Evolutionary conservation across 768 basidiomycete species (phyloP), one percentile per base, ranked within the genome.

Genomic region (Strobilomyces echinocephalus): DNA sequence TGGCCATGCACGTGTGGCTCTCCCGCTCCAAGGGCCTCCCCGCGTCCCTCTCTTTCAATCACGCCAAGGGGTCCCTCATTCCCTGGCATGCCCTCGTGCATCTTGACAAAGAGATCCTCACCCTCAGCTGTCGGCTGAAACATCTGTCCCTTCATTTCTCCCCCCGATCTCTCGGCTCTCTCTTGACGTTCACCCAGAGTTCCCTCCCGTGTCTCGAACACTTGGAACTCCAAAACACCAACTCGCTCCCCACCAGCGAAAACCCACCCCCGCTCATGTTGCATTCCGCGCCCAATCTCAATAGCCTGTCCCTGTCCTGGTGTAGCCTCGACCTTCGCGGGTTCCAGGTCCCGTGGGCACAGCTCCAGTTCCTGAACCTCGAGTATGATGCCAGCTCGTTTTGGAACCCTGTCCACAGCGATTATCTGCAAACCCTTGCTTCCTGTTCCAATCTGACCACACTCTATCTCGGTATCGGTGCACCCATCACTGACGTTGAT

Each of bases 21-120:
- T 69, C 69, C 18, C 65, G 65, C 8, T 59, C 67, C 2, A 68
- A 69, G 20, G 47, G 60, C 0, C 65, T 70, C 52, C 67, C 67
- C 2, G 52, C 69, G 15, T 62, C 69, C 52, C 43, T 68, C 16
- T 47, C 36, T 26, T 53, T 69, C 40, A 54, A 57, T 33, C 69
- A 69, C 21, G 1, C 49, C 33, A 65, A 55, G 21, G 69, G 57
- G 0, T 58, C 65, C 12, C 46, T 41, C 30, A 58, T 69, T 31
- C 59, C 60, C 1, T 63, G 65, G 65, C 52, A 55, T 10, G 60
- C 69, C 0, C 69, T 71, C 42, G 44, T 70, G 47, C 56, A 50
- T 42, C 65, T 70, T 2, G 69, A 71, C 41, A 66, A 55, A 18
- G 67, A 69, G 18, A 60, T 70, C 24, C 54, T 69, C 30, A 49